phyloP scores from a whole-genome alignment of 2,329 filamentous ascomycete species.

The Xylaria sp. region DNA sequence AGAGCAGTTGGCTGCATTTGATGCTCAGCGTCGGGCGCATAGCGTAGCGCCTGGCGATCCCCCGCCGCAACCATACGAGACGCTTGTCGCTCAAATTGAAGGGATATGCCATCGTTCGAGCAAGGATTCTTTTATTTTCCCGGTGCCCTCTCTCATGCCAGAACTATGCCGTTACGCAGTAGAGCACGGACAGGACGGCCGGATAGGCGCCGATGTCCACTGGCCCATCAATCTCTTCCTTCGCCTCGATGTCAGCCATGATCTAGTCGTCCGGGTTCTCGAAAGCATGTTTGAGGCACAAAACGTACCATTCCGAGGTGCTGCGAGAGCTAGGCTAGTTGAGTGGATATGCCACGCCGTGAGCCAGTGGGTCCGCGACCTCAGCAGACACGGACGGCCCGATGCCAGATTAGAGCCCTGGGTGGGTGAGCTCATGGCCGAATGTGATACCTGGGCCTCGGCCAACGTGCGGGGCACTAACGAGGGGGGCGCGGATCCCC shows the following conservation, averaged over 20 bases:
- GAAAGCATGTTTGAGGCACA: conserved; percentile 64
- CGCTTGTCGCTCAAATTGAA: conserved; percentile 67
- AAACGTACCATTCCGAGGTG: conserved; percentile 62
- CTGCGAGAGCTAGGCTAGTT: conserved; percentile 55
- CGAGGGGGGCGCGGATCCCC: conserved; percentile 52
- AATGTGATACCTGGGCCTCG: conserved; percentile 53
- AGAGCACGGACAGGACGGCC: conserved; percentile 62
- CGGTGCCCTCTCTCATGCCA: conserved; percentile 64
- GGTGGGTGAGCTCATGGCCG: conserved; percentile 49
- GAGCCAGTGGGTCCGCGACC: conserved; percentile 53
- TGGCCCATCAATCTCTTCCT: conserved; percentile 65
- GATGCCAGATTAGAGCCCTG: conserved; percentile 39
- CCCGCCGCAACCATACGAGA: conserved; percentile 69
- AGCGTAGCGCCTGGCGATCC: conserved; percentile 43
- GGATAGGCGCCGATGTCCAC: conserved; percentile 60
- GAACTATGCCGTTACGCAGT: conserved; percentile 68
- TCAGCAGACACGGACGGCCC: conserved; percentile 37
- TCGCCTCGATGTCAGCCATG: conserved; percentile 60
- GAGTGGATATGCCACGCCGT: conserved; percentile 60
- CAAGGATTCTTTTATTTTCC: conserved; percentile 70
- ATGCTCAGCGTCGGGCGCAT: conserved; percentile 50
- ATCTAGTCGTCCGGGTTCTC: conserved; percentile 60
- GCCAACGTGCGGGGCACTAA: conserved; percentile 47
- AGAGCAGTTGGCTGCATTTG: conserved; percentile 46
- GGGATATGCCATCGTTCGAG: conserved; percentile 69